phyloP scores from a whole-genome alignment of 345 rosid genomes.

The Cardiospermum halicacabum region DNA sequence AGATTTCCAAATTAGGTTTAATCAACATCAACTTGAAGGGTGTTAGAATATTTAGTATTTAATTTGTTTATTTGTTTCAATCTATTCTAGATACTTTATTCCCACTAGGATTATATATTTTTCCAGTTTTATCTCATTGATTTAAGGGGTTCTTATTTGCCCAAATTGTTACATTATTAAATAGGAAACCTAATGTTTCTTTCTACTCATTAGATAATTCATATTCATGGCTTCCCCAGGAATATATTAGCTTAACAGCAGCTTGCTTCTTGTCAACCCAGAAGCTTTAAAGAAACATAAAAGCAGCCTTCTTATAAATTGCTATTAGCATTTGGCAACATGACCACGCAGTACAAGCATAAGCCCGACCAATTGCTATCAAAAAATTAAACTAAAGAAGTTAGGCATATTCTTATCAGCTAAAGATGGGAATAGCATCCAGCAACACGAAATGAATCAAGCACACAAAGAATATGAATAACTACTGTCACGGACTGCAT shows the following conservation, averaged over 20 bases:
- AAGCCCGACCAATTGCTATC: constrained; percentile 1
- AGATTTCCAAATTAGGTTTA: too few species aligned
- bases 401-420: constrained; percentile 29
- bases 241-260: background rate
- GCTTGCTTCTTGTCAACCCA: background rate
- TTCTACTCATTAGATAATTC: background rate
- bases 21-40: too few species aligned
- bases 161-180: too few species aligned
- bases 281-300: constrained; percentile 3
- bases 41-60: too few species aligned
- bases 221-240: background rate
- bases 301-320: background rate
- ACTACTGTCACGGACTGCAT: constrained; percentile 7
- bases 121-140: too few species aligned
- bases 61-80: too few species aligned
- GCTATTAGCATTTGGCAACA: background rate
- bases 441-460: constrained; percentile 13
- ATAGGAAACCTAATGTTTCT: background rate
- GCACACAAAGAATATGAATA: background rate
- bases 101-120: too few species aligned
- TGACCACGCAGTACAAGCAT: constrained; percentile 9
- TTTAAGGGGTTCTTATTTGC: too few species aligned
- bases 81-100: too few species aligned
- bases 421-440: constrained; percentile 30
- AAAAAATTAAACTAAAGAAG: constrained; percentile 19